A percentile compares a stretch with the other conserved stretches of the same genome.
These are phyloP conservation scores for Lactifluus pinguis DNA, from an alignment of 768 basidiomycete genomes.

Conservation along the genomic window DNA sequence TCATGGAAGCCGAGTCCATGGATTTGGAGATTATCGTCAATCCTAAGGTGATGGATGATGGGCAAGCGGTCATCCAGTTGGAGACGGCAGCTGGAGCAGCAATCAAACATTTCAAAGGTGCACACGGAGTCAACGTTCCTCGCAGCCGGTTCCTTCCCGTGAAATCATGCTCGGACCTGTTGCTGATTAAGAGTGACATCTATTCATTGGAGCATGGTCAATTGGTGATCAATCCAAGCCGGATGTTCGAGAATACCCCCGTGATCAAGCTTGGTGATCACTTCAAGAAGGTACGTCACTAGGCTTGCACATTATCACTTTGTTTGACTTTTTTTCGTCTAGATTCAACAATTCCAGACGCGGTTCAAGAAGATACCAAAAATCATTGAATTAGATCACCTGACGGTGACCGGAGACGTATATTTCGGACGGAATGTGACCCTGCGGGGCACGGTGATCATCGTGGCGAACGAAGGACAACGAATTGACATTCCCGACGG, in stretches of 20 bases:
- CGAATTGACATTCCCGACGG: constrained; percentile 72
- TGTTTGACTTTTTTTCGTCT: not conserved
- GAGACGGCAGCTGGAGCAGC: constrained; percentile 77
- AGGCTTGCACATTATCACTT: not conserved
- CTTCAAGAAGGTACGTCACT: constrained; percentile 75
- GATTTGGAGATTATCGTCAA: constrained; percentile 95
- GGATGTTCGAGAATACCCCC: constrained; percentile 85
- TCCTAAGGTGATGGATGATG: constrained; percentile 79
- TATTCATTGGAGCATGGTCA: constrained; percentile 87
- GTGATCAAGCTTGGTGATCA: constrained; percentile 95
- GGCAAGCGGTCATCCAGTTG: constrained; percentile 66
- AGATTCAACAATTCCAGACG: constrained; percentile 86
- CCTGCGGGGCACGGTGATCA: constrained; percentile 81
- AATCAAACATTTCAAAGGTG: constrained; percentile 87
- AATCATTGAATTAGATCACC: constrained; percentile 86
- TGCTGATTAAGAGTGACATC: constrained; percentile 87
- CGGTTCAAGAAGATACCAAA: constrained; percentile 92
- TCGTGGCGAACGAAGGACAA: constrained; percentile 72
- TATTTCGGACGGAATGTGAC: constrained; percentile 83
- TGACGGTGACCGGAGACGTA: constrained; percentile 89
- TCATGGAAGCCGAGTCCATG: constrained; percentile 81
- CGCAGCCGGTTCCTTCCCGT: constrained; percentile 90
- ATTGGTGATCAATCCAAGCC: constrained; percentile 70
- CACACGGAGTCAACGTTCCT: constrained; percentile 92
- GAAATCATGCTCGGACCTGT: constrained; percentile 78